Evolutionary conservation across 257 asterid species (phyloP), one percentile per base, ranked within the genome.

Genomic region (Solanum microdontum): DNA sequence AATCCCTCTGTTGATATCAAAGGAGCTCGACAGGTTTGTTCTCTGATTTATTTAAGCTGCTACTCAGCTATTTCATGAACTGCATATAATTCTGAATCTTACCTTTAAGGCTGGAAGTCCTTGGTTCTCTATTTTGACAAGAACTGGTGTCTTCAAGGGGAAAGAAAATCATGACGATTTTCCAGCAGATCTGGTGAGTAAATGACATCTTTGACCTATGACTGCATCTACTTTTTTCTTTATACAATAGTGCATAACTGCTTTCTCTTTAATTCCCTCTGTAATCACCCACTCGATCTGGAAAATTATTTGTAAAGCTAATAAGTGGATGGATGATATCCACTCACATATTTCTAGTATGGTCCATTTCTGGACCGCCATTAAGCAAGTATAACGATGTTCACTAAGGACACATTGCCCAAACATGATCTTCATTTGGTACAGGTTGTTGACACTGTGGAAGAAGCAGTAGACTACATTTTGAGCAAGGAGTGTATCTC

Each of bases 131-230:
- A 96, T 96, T 90, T 93, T 96, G 93, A 95, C 98, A 12, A 91
- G 98, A 92, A 89, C 99, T 0, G 99, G 99, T 79, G 99, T 96
- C 82, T 96, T 94, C 92, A 94, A 93, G 90, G 98, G 96, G 87
- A 90, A 91, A 91, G 93, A 89, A 33, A 94, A 95, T 86, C 92
- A 93, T 88, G 88, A 90, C 1, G 88, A 91, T 23, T 87, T 88
- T 90, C 98, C 98, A 15, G 98, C 98, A 30, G 98, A 95, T 90
- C 84, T 93, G 98, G 99, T 96, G 90, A 76, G 91, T 82, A 37
- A 28, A 75, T 51, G 74, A 12, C 34, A 68, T 64, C 28, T 30
- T 82, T 82, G 70, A 45, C 34, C 66, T 80, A 43, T 80, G 66
- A 48, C 24, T 30, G 69, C 30, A 82, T 82, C 69, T 28, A 43